Base-by-base conservation (phyloP, 768 basidiomycete genomes). In the Scleroderma bovista region DNA sequence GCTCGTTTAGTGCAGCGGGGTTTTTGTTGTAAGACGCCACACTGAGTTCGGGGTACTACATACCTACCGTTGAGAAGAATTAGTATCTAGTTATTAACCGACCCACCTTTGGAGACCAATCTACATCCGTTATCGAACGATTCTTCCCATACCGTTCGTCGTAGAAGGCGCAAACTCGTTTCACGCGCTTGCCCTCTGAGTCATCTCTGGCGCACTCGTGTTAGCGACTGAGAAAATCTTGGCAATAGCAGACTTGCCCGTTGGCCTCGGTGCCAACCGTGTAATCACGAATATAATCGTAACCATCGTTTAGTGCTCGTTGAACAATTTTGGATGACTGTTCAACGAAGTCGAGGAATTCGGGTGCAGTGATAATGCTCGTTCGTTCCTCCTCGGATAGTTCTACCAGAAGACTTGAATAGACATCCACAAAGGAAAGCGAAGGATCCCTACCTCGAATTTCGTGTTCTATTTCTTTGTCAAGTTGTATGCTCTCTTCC, bases 21-120 rank as follows among this genome's bases (percentile, higher is more conserved):
- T 97, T 97, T 74, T 96, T 97, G 75, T 98, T 99, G 64, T 99
- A 99, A 3, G 96, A 88, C 0, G 96, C 93, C 17, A 90, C 90
- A 51, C 86, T 89, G 22, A 99, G 79, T 68, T 99, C 96, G 7
- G 93, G 95, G 60, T 91, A 98, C 95, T 97, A n/a, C n/a, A n/a
- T n/a, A 46, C 7, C 16, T 52, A 36, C 34, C 4, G 19, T 46
- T 50, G 44, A 53, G 46, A 41, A n/a, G 10, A 29, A 33, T 22
- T n/a, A n/a, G 12, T 33, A 16, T 9, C 2, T 34, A 23, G n/a
- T 51, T 23, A 16, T 40, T 22, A 42, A 38, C 22, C 6, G 19
- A 50, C 69, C 47, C 54, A 91, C 95, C 75, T 97, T 97, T 2
- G 91, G 91, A 45, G 94, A 97, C 96, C 96, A 99, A 60, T 97